Evolutionary conservation across 2,329 filamentous ascomycete species (phyloP).

Genomic region (Penicillium rolfsii): DNA sequence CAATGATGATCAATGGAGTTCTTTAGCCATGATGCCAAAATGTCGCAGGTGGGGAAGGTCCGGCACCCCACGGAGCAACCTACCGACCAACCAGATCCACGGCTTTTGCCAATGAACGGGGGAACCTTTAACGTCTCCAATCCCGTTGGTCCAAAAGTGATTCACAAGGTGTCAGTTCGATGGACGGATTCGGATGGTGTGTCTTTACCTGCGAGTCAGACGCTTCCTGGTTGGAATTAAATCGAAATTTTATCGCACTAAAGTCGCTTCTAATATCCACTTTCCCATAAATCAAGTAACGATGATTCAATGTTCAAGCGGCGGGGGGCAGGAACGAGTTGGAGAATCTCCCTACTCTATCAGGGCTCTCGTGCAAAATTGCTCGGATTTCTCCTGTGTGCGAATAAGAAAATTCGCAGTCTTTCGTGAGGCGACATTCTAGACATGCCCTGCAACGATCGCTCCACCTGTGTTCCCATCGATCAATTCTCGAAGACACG

Average conservation of each 20-base stretch:
- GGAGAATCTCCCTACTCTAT: neutral
- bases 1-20: neutral
- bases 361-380: neutral
- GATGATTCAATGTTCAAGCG: neutral
- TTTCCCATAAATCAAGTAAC: neutral
- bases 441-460: neutral
- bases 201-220: neutral
- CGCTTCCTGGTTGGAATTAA: neutral
- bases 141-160: neutral
- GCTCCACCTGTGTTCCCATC: neutral
- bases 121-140: neutral
- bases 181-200: neutral
- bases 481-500: neutral
- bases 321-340: neutral
- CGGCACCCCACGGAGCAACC: neutral
- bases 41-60: neutral
- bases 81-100: neutral
- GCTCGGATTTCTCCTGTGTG: neutral
- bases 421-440: neutral
- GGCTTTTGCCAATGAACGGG: neutral
- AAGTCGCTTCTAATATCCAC: neutral
- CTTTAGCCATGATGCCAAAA: neutral
- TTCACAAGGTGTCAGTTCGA: neutral
- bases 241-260: neutral
- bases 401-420: neutral